A percentile compares a stretch with the other conserved stretches of the same genome.
Evolutionary conservation across 1,284 basidiomycete genomes (phyloP).

Genomic region (Puccinia horiana): DNA sequence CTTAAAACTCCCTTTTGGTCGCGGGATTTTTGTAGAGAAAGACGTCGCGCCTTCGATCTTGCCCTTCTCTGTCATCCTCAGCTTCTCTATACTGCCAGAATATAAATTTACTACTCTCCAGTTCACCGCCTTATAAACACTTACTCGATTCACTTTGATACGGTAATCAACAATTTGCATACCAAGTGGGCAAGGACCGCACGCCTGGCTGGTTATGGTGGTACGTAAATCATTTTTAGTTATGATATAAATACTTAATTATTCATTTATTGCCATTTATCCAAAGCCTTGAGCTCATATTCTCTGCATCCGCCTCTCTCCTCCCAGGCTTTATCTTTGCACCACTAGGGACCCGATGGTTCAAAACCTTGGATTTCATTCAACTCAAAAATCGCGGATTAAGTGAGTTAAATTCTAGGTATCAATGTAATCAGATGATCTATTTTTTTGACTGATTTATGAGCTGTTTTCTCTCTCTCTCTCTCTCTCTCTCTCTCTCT

Average conservation of each 20-base stretch:
- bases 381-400: constrained; percentile 29
- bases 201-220: constrained; percentile 43
- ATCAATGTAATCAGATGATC: not conserved
- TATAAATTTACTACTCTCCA: not conserved
- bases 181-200: constrained; percentile 33
- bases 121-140: not conserved
- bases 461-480: not conserved
- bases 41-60: not conserved
- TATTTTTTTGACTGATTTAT: not conserved
- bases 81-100: too few relatives aligned
- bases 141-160: not conserved
- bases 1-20: not conserved
- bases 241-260: too few relatives aligned
- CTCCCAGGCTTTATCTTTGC: constrained; percentile 41
- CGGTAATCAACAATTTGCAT: not conserved
- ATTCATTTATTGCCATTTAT: too few relatives aligned
- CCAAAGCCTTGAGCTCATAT: not conserved
- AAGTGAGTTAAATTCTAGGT: not conserved
- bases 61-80: not conserved
- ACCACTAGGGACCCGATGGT: constrained; percentile 44
- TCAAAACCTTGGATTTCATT: constrained; percentile 48
- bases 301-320: not conserved
- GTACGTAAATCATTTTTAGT: not conserved
- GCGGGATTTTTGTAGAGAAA: not conserved
- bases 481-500: not conserved